Conservation (phyloP, 2,329 filamentous ascomycete species). For the Pseudogymnoascus sp. region DNA sequence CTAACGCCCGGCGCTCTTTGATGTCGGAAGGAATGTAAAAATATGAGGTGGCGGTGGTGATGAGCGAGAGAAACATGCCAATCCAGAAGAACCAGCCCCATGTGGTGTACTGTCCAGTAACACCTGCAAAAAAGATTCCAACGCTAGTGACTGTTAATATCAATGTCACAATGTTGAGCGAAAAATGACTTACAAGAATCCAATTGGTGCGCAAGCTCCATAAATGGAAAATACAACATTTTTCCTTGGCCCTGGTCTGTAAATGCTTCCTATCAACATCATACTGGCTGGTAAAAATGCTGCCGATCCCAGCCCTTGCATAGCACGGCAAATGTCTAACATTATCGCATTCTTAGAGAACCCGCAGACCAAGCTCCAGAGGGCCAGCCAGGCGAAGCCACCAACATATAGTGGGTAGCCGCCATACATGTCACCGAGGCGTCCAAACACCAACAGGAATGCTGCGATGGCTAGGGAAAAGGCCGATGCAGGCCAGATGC, state of each 20-base stretch:
- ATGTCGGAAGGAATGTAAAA: conserved; percentile 43
- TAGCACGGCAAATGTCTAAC: conserved; percentile 64
- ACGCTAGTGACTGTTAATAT: conserved; percentile 38
- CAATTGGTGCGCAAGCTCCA: conserved; percentile 44
- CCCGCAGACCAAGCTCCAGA: conserved; percentile 62
- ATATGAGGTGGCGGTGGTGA: conserved; percentile 38
- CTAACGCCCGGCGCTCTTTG: conserved; percentile 27
- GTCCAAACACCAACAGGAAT: conserved; percentile 55
- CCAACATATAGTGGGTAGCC: conserved; percentile 51
- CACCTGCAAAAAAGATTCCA: conserved; percentile 57
- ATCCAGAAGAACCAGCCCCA: conserved; percentile 66
- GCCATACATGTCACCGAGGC: conserved; percentile 54
- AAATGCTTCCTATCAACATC: conserved; percentile 55
- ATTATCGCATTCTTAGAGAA: conserved; percentile 60
- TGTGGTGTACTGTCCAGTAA: conserved; percentile 47
- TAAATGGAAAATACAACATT: conserved; percentile 54
- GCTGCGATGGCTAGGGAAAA: conserved; percentile 48
- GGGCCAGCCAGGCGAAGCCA: conserved; percentile 54
- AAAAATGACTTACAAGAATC: conserved; percentile 40
- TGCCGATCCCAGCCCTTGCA: conserved; percentile 66
- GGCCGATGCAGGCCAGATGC: conserved; percentile 56
- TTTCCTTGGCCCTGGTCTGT: conserved; percentile 60
- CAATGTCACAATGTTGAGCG: conserved; percentile 46
- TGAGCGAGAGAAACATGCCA: conserved; percentile 43
- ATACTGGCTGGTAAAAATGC: conserved; percentile 63